Conservation (phyloP, 1,139 yeast genomes). For the Suhomyces bribrorum region DNA sequence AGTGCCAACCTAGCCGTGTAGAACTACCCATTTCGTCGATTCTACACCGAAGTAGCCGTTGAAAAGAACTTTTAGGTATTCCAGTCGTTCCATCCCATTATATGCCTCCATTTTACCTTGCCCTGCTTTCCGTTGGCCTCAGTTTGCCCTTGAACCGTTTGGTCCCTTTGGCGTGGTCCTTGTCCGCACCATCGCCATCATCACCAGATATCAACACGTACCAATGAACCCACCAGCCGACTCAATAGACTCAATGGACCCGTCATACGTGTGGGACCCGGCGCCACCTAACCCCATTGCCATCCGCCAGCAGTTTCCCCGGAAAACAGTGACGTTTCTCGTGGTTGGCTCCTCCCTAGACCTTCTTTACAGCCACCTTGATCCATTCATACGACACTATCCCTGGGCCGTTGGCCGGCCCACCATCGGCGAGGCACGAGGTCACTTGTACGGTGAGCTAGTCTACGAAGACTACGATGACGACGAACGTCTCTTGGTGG, state of each 20-base stretch:
- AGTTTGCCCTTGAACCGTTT: too few relatives aligned
- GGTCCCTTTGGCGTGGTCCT: too few relatives aligned
- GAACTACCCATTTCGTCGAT: too few relatives aligned
- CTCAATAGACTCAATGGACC: constrained; percentile 1
- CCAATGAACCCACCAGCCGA: background rate
- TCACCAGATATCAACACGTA: too few relatives aligned
- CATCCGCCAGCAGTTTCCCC: constrained; percentile 6
- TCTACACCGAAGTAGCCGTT: too few relatives aligned
- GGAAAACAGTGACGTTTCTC: constrained; percentile 5
- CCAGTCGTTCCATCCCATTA: too few relatives aligned
- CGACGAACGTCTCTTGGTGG: constrained; percentile 50
- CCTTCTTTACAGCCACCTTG: constrained; percentile 20
- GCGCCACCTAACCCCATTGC: constrained; percentile 8
- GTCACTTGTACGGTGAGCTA: constrained; percentile 46
- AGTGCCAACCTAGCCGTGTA: too few relatives aligned
- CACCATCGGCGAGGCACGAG: constrained; percentile 4
- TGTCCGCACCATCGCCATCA: too few relatives aligned
- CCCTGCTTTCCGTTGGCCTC: too few relatives aligned
- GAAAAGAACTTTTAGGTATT: too few relatives aligned
- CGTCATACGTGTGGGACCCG: constrained; percentile 8
- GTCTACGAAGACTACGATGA: constrained; percentile 43
- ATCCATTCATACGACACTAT: constrained; percentile 41
- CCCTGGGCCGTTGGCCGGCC: constrained; percentile 30
- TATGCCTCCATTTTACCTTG: too few relatives aligned
- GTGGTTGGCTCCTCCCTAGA: constrained; percentile 6